Evolutionary conservation across 2,329 filamentous ascomycete genomes (phyloP).

Genomic region (Tolypocladium tropicale): DNA sequence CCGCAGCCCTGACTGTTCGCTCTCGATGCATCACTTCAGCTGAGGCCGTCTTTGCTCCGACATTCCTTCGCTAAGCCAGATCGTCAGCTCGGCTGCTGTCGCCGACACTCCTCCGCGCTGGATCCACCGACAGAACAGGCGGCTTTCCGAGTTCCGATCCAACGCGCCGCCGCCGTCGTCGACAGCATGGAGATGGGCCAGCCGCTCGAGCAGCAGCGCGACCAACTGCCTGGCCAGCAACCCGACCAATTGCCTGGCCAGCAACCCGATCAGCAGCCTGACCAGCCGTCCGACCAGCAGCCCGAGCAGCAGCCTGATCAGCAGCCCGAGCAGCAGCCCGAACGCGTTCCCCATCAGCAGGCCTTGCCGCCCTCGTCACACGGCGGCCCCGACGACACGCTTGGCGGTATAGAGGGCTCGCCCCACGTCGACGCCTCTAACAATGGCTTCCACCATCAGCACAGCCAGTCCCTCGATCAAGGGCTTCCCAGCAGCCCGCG

Average conservation of each 20-base stretch:
- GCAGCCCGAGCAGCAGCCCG: neutral
- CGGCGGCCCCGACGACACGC: conserved; percentile 36
- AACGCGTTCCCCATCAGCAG: neutral
- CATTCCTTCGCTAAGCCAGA: neutral
- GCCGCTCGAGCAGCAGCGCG: neutral
- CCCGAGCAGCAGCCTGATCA: neutral
- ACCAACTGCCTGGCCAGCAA: neutral
- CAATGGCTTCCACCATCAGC: conserved; percentile 30
- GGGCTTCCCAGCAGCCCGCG: conserved; percentile 28
- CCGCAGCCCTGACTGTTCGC: neutral
- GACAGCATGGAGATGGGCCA: conserved; percentile 37
- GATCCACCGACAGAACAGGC: conserved; percentile 35
- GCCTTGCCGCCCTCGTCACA: conserved; percentile 11
- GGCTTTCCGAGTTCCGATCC: conserved; percentile 10
- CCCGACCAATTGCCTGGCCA: neutral
- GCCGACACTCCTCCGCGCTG: conserved; percentile 27
- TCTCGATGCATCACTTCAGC: neutral
- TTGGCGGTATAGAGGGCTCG: conserved; percentile 38
- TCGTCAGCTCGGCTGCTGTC: neutral
- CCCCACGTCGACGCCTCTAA: conserved; percentile 27
- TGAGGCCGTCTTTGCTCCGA: neutral
- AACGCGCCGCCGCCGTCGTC: conserved; percentile 32
- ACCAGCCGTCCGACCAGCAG: neutral
- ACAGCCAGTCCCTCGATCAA: conserved; percentile 41
- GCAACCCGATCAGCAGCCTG: neutral